Conservation (phyloP, 306 rosid genomes). For the Ormosia semicastrata region DNA sequence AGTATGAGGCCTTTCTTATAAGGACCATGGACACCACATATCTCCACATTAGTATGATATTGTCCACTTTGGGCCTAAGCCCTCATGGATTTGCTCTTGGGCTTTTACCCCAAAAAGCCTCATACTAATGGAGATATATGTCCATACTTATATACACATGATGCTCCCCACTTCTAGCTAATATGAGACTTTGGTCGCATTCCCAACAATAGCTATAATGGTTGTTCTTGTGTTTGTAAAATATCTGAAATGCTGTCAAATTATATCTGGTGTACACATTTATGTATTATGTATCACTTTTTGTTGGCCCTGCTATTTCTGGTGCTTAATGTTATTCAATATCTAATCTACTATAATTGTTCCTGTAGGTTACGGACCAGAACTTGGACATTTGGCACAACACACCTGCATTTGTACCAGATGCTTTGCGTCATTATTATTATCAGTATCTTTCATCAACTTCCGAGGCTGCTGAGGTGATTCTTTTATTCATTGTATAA, state of each 20-base stretch:
- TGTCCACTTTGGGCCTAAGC: no score
- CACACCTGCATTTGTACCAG: conserved; percentile 87
- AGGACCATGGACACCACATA: no score
- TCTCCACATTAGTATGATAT: no score
- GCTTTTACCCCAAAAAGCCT: no score
- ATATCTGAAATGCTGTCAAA: neutral
- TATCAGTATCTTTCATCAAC: conserved; percentile 91
- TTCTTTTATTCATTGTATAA: conserved; percentile 28
- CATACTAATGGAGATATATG: no score
- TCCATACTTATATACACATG: no score
- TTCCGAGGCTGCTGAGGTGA: conserved; percentile 94
- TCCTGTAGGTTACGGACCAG: conserved; percentile 79
- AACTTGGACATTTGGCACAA: conserved; percentile 82
- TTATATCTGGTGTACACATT: neutral
- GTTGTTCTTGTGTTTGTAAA: neutral
- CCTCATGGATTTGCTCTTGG: no score
- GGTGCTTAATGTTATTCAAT: conserved; percentile 12
- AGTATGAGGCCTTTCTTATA: no score
- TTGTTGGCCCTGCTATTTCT: neutral
- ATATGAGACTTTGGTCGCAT: no score
- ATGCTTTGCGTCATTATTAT: conserved; percentile 96
- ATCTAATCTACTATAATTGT: conserved; percentile 24
- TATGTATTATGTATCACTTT: neutral
- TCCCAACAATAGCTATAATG: no score
- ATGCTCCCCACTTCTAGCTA: no score